Evolutionary conservation across 768 basidiomycete species (phyloP), one percentile per base, ranked within the genome.

Genomic region (Tricholomella constricta): DNA sequence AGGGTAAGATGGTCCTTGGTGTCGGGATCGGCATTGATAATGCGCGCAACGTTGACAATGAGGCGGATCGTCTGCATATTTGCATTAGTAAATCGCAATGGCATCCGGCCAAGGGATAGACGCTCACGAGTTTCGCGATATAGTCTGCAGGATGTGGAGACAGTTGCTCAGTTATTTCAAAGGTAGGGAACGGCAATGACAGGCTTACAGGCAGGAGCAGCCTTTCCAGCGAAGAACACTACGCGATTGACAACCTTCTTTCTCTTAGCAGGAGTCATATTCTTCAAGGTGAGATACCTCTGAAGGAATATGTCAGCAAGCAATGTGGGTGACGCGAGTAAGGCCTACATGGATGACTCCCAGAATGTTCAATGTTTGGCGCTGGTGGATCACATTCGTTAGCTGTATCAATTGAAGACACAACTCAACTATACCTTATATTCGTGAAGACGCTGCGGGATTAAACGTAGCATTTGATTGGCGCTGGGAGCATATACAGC

Each of bases 181-280:
- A 6, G 17, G n/a, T 17, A 11, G 12, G n/a, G 35, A 23, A 31
- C 26, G 17, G 15, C 12, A 23, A 17, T 12, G 20, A 11, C 4
- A 41, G 6, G 74, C 86, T 65, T 65, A 89, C 88, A 93, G 52
- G 86, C 95, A 34, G 96, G 96, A 0, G 96, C 96, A 48, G 96
- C 94, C 69, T 98, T 98, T 57, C 97, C 96, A 27, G 93, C 96
- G 58, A 99, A 98, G 78, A 99, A 90, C n/a, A 93, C 88, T 17
- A 93, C 94, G 47, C 85, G 82, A n/a, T 85, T 89, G 60, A 82
- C 85, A 58, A 88, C 81, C 67, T 89, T 90, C 76, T 89, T 88
- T 63, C 89, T 82, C 67, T 97, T 85, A 25, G 71, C 86, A 0
- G 89, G 81, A 2, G 78, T 77, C 85, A 96, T 84, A 27, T 69